Base-by-base conservation (phyloP, 1,139 yeast species). In the Scheffersomyces cryptocercus region DNA sequence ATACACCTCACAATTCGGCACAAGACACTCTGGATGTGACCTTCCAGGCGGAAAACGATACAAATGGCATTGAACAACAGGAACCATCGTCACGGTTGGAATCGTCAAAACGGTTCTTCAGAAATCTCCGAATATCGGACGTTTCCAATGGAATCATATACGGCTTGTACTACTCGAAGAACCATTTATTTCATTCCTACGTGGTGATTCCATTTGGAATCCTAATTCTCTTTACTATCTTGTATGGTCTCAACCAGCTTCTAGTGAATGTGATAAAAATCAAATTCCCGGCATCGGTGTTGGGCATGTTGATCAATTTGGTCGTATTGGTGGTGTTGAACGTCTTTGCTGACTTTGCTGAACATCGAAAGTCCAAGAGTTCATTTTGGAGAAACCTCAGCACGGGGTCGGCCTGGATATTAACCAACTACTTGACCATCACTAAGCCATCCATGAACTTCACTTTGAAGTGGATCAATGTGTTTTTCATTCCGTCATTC, bases 401-500 rank as follows among this genome's bases (percentile, higher is more conserved):
- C 69, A 28, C 62, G 59, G 50, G 54, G 36, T 50, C 67, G 9
- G 47, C 54, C 6, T 65, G 70, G 58, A 52, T 62, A 13, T 70
- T 79, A 3, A 64, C 71, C n/a, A 59, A 61, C 31, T 63, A 81
- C 35, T 67, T 85, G 40, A 62, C 61, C 32, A 53, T 79, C 16
- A 68, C 84, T 42, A 82, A 82, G 43, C 79, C 87, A 1, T 84
- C 88, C 1, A 79, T 82, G 67, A 85, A 86, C 43, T 86, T 86
- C 58, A 70, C 85, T 2, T 68, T 87, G 45, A 73, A 85, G 44
- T 87, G 93, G 93, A 87, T 87, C 65, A 85, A 84, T 59, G 76
- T 85, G 8, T 85, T 82, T 59, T 87, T 87, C 68, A 82, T 88
- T 1, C 93, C 95, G 0, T 82, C 90, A 0, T 86, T 87, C 55